Base-by-base conservation (phyloP, 2,329 filamentous ascomycete species). In the Colletotrichum sansevieriae region DNA sequence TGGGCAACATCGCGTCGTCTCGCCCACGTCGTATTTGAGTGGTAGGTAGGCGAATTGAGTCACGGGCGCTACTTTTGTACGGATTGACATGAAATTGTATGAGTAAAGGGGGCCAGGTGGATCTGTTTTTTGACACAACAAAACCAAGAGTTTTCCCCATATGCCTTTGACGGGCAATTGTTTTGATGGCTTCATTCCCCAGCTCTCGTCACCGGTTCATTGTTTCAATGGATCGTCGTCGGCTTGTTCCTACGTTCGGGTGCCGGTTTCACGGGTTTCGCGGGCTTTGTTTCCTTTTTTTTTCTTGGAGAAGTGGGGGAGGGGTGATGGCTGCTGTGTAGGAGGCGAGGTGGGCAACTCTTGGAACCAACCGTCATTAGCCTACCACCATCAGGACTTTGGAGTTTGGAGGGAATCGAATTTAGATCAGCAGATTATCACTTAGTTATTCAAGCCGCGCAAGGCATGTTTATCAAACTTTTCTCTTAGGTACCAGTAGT, bases 81-180 rank as follows among this genome's bases (percentile, higher is more conserved):
- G 55, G 65, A 55, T 35, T 68, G 65, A 68, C 25, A 60, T 60
- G 65, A 68, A 65, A 46, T 63, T 68, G 67, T 70, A 70, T 67
- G 67, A 70, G 44, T 65, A 65, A 56, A 35, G 65, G 55, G 33
- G 18, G 39, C 33, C 6, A 18, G 33, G 41, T 18, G 41, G 25
- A 59, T 29, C 18, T 22, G 29, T 20, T 39, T 55, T 55, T 13
- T 39, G 52, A 22, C 51, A 55, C 51, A 52, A 52, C 29, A 10
- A 4, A 33, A 35, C 49, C 29, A 33, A 52, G 43, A 46, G 6
- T 12, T 22, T 46, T 54, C 33, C 22, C 46, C 33, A 46, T 29
- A 35, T 15, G 39, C 47, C 54, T 65, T 41, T 13, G 8, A 25
- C 39, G n/a, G 29, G 12, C 18, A 41, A 43, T 41, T 37, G 43